Base-by-base conservation (phyloP, 2,329 filamentous ascomycete species). In the Penicillium sp. region DNA sequence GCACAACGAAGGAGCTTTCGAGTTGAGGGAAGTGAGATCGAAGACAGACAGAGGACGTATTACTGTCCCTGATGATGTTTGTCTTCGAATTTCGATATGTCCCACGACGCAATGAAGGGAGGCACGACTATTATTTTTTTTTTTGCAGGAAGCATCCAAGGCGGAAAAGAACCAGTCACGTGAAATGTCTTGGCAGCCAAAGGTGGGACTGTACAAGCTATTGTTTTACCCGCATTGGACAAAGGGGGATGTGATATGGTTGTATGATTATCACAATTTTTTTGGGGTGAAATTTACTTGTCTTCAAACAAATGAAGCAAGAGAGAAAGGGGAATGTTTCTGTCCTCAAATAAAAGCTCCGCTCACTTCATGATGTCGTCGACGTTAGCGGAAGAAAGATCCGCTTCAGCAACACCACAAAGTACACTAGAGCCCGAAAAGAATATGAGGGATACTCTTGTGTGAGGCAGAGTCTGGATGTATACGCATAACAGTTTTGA, bases 91-190 rank as follows among this genome's bases (percentile, higher is more conserved):
- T 15, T 48, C 29, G 27, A 57, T 38, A 43, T 48, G 10, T 31
- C 55, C 31, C 39, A 31, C 53, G 17, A 53, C 17, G 23, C 52
- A 39, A 57, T 42, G 42, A 48, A 41, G 49, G 53, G 38, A 44
- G 23, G 43, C 31, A 51, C 53, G 50, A 53, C 50, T 53, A 23
- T 35, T 43, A 15, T 42, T 41, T 53, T 53, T 53, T 57, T 57
- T 48, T 55, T 43, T 42, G 53, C 47, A 56, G 48, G 48, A 56
- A 44, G 23, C 33, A 48, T 48, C 49, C 43, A 57, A 57, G 55
- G 55, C 55, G 55, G 55, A 53, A 47, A 50, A 48, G 41, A 48
- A 21, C 0, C 6, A 19, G 19, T 53, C 55, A 57, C 55, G 55
- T 57, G 55, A 7, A 1, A 6, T 2, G 2, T 52, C 53, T 56